Evolutionary conservation across 768 basidiomycete species (phyloP).

Genomic region (Podaxis pistillaris): DNA sequence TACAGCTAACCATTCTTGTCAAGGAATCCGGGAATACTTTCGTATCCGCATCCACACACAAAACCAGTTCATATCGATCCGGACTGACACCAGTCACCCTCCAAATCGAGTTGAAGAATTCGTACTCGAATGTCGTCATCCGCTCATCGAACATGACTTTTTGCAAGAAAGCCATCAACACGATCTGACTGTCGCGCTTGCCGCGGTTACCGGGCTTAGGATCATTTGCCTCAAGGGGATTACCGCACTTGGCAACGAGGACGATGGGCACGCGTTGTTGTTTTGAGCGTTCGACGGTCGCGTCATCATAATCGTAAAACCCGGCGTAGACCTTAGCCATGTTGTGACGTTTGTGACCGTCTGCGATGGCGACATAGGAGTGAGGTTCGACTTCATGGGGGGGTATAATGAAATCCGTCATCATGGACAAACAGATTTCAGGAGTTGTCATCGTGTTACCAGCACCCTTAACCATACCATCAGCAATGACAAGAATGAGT

Average conservation of each 20-base stretch:
- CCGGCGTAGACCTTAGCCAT: conserved; percentile 99
- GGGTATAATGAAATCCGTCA: conserved; percentile 88
- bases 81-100: conserved; percentile 92
- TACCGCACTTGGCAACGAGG: conserved; percentile 94
- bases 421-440: conserved; percentile 93
- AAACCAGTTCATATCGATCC: conserved; percentile 91
- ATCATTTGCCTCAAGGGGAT: conserved; percentile 85
- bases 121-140: conserved; percentile 99
- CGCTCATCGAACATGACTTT: conserved; percentile 99
- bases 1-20: conserved; percentile 93
- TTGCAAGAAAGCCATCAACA: conserved; percentile 96
- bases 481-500: conserved; percentile 90
- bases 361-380: conserved; percentile 97
- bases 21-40: conserved; percentile 99
- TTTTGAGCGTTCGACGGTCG: conserved; percentile 85
- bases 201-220: conserved; percentile 97
- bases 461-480: conserved; percentile 97
- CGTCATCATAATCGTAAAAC: conserved; percentile 93
- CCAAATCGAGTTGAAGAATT: conserved; percentile 99
- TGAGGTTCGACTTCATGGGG: conserved; percentile 87
- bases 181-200: conserved; percentile 97
- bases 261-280: conserved; percentile 97
- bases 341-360: conserved; percentile 99
- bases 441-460: conserved; percentile 90
- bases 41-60: conserved; percentile 97